Conservation (phyloP, 78 protist species). For the Thecamonas trahens region DNA sequence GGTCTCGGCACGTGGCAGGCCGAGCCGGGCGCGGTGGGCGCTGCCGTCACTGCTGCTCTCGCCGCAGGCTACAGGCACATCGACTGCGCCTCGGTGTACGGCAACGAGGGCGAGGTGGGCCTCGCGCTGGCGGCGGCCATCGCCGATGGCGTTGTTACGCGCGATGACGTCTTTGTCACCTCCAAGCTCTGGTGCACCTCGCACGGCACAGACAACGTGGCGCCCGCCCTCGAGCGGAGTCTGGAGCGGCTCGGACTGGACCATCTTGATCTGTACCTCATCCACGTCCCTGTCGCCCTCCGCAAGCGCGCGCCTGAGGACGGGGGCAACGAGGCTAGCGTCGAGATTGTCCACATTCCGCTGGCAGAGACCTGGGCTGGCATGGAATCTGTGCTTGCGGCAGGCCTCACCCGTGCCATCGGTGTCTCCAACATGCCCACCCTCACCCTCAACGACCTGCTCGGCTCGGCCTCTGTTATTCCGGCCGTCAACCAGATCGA, state of each 20-base stretch:
- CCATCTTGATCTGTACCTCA: slow-evolving; percentile 65
- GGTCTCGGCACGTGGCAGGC: slow-evolving; percentile 64
- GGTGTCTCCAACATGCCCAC: slow-evolving; percentile 50
- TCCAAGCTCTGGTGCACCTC: slow-evolving; percentile 68
- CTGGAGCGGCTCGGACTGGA: slow-evolving; percentile 42
- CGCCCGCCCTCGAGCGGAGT: slow-evolving; percentile 25
- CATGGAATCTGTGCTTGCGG: slow-evolving; percentile 63
- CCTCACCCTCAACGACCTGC: slow-evolving; percentile 22
- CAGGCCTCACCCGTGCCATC: slow-evolving; percentile 36
- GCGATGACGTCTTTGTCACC: slow-evolving; percentile 68
- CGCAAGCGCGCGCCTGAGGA: slow-evolving; percentile 2
- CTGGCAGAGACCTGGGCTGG: slow-evolving; percentile 67
- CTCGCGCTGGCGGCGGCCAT: slow-evolving; percentile 25
- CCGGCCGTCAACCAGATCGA: slow-evolving; percentile 70
- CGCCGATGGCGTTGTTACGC: slow-evolving; percentile 2
- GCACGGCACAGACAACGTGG: slow-evolving; percentile 43
- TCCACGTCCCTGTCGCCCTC: slow-evolving; percentile 46
- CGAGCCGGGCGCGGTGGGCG: slow-evolving; percentile 12
- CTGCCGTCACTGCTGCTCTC: slow-evolving; percentile 39
- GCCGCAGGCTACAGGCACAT: slow-evolving; percentile 59
- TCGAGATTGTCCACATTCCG: slow-evolving; percentile 16
- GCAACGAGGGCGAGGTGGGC: slow-evolving; percentile 70
- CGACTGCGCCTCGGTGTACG: slow-evolving; percentile 65
- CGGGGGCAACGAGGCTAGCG: background rate
- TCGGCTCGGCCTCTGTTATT: slow-evolving; percentile 23